Conservation (phyloP, 106 monocot species). For the Apostasia ramifera region DNA sequence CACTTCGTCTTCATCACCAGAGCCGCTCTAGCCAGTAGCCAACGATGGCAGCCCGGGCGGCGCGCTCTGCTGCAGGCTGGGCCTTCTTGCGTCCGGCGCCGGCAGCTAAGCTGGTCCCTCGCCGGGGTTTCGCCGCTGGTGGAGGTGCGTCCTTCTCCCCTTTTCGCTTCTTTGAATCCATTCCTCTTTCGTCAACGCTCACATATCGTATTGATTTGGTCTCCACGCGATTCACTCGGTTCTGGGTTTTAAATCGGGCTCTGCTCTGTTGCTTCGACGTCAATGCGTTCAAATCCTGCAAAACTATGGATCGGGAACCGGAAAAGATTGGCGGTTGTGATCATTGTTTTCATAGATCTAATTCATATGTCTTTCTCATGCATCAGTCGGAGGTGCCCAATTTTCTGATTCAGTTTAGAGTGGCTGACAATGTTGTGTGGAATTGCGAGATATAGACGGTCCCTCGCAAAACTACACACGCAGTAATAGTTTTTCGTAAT, state of each 20-base stretch:
- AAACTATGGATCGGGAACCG: no score
- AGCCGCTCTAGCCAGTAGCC: background rate
- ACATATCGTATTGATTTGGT: background rate
- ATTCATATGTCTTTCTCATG: no score
- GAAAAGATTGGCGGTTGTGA: no score
- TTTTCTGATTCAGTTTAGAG: no score
- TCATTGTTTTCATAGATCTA: no score
- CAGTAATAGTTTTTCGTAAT: no score
- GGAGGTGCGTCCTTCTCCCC: background rate
- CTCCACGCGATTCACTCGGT: background rate
- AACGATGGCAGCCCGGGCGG: constrained; percentile 2
- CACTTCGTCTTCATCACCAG: no score
- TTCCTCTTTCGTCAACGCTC: background rate
- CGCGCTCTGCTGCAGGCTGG: background rate
- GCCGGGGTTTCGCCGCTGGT: background rate
- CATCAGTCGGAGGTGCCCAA: no score
- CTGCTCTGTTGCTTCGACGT: no score
- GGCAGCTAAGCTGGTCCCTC: constrained; percentile 4
- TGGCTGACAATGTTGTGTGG: background rate
- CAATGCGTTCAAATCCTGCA: no score
- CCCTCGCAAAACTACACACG: no score
- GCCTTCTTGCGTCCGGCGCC: background rate
- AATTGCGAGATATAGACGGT: background rate
- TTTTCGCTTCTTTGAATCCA: background rate
- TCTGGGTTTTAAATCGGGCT: background rate